Conservation (phyloP, 345 rosid genomes). For the Populus pruinosa region DNA sequence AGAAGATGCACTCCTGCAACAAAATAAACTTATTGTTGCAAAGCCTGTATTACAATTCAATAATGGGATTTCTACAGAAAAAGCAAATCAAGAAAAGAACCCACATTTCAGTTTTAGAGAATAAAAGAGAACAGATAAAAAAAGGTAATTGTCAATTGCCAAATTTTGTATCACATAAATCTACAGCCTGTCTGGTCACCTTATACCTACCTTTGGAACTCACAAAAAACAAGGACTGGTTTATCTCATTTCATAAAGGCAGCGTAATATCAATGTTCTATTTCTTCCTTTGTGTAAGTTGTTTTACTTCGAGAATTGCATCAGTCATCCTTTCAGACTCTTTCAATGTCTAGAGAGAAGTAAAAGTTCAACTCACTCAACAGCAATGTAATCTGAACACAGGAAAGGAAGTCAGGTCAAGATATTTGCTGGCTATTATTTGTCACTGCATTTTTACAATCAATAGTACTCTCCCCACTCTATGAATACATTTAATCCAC, state of each 20-base stretch:
- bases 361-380: neutral
- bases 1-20: slow-evolving; percentile 70
- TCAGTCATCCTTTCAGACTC: neutral
- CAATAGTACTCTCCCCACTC: neutral
- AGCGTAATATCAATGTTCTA: neutral
- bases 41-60: neutral
- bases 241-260: neutral
- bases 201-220: neutral
- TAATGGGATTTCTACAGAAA: neutral
- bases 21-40: slow-evolving; percentile 2
- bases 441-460: neutral
- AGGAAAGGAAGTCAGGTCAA: neutral
- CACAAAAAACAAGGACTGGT: neutral
- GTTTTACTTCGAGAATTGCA: neutral
- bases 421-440: neutral
- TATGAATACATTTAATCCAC: neutral
- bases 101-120: neutral
- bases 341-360: neutral
- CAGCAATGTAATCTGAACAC: neutral
- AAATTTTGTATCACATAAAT: neutral
- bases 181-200: neutral
- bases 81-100: neutral
- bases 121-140: neutral
- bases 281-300: neutral
- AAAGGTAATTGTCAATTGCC: neutral